Base-by-base conservation (phyloP, 371 early-diverging fungal genomes). In the Thermomucor indicae-seudaticae region DNA sequence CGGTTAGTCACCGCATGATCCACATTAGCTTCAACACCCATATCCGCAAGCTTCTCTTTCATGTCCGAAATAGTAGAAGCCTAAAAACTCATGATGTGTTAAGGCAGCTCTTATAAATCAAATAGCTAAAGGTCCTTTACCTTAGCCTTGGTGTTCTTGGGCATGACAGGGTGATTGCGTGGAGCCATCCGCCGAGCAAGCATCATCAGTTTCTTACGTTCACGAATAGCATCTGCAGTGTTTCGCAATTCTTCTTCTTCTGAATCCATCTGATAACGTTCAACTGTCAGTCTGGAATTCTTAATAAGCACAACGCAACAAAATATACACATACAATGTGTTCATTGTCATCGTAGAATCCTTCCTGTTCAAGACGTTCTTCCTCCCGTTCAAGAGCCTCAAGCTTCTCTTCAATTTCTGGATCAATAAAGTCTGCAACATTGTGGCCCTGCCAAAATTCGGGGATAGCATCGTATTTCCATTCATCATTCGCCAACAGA, bases 391-490 rank as follows among this genome's bases (percentile, higher is more conserved):
- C 99, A 45, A 99, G 81, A 51, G 90, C 94, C 31, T 90, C 91
- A 61, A 99, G 78, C 61, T 91, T 91, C 70, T 90, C 92, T 67
- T 91, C 95, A 70, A 99, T 98, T 16, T 98, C 97, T 37, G 93
- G 81, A 81, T 99, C 99, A 65, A 99, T 79, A 72, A 98, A 99
- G 81, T 99, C 99, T 31, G 95, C 93, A 34, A 99, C 87, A 79
- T 99, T 99, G 81, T 96, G 96, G 63, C 99, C 99, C 65, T 99
- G 92, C 85, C 93, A 88, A 75, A 99, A 94, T 78, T 99, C 99
- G 38, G 99, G 99, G 53, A 99, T 96, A 42, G 77, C 73, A 70
- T 99, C 99, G 72, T 99, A 88, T 75, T 94, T 98, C 97, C 98
- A 97, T 29, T 97, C 97, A 44, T 83, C 84, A 48, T 89, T 70